Conservation (phyloP, 2,329 filamentous ascomycete genomes). For the Neoarthrinium moseri region DNA sequence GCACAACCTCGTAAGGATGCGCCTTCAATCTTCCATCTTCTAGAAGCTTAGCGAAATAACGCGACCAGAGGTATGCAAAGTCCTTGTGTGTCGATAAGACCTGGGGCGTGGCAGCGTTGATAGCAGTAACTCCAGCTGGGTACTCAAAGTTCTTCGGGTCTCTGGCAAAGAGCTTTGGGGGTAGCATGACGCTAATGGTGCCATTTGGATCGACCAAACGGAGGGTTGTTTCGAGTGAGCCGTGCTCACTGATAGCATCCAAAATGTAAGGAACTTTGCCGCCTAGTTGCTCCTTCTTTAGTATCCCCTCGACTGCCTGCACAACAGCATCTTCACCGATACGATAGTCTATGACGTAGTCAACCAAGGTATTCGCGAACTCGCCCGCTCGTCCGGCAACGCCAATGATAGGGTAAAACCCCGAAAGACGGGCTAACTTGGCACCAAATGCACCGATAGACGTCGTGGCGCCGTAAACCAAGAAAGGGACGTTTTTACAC, state of each 20-base stretch:
- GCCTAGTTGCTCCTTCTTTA: constrained; percentile 36
- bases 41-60: constrained; percentile 33
- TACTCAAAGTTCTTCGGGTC: constrained; percentile 21
- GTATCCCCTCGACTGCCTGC: constrained; percentile 29
- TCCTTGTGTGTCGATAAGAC: constrained; percentile 21
- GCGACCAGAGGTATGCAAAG: constrained; percentile 30
- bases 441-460: constrained; percentile 58
- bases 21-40: constrained; percentile 37
- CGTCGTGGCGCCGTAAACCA: constrained; percentile 55
- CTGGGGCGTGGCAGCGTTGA: constrained; percentile 17
- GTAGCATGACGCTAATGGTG: constrained; percentile 36
- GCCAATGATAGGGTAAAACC: constrained; percentile 61
- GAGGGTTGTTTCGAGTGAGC: constrained; percentile 41
- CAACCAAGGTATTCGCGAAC: constrained; percentile 52
- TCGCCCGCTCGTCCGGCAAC: constrained; percentile 52
- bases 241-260: constrained; percentile 57
- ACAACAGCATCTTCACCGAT: constrained; percentile 52
- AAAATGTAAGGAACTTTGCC: constrained; percentile 48
- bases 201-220: constrained; percentile 38
- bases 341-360: constrained; percentile 59
- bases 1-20: constrained; percentile 33
- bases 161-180: constrained; percentile 23
- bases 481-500: constrained; percentile 23
- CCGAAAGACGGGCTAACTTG: constrained; percentile 51
- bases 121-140: constrained; percentile 15